Evolutionary conservation across 257 asterid genomes (phyloP), one percentile per base, ranked within the genome.

Genomic region (Apocynum venetum): DNA sequence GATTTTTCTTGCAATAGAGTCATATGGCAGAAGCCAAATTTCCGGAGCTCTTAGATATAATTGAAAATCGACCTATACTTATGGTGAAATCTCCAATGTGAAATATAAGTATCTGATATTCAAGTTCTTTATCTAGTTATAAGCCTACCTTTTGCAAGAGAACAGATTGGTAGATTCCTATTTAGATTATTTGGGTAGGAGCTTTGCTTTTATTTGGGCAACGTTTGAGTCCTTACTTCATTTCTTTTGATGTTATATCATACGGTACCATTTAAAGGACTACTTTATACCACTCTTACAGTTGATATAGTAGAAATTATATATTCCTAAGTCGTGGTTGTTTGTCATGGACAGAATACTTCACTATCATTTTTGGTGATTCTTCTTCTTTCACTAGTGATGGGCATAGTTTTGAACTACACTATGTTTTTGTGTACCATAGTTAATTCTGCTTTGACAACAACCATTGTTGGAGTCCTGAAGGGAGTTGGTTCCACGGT

Each of bases 351-450:
- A 76, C 97, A 95, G 99, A 89, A 90, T 78, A 83, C 83, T 43
- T 93, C 97, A 3, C 41, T 83, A 6, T 83, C 89, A 75, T 96
- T 96, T 83, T 77, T 86, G 82, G 83, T 83, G 67, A 84, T 89
- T 80, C 93, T 95, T 60, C 57, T 90, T 67, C 92, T 96, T 73
- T 96, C 99, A 8, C 85, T 96, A 88, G 96, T 91, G 93, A 91
- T 96, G 98, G 94, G 95, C 77, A 93, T 96, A 66, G 86, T 89
- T 79, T 89, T 96, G 67, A 96, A 96, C 88, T 96, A 93, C 89
- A 96, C 98, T n/a, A 96, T 96, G 99, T 96, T 96, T 86, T 84
- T 91, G 85, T 96, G 99, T 64, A 96, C 99, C 59, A 89, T 96
- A 7, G 97, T 96, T 79, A 96, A 96, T 89, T 96, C 99, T 6